Evolutionary conservation across 2,329 filamentous ascomycete genomes (phyloP), one percentile per base, ranked within the genome.

Genomic region (Zasmidium citrigriseum): DNA sequence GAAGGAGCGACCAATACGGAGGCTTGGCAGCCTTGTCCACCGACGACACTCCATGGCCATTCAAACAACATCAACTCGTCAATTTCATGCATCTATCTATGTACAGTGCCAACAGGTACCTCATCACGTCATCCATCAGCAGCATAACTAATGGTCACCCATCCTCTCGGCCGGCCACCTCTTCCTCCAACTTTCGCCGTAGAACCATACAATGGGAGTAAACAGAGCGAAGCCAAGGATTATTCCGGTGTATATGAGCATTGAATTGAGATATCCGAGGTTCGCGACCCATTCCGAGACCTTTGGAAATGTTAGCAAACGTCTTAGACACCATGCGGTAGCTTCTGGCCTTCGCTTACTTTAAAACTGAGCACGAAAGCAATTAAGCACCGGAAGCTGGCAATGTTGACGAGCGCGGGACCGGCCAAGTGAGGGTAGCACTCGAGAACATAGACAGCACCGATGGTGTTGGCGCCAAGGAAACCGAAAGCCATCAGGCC

Each of bases 381-480:
- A 21, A 72, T 63, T 48, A 72, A 50, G 57, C 68, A 70, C 10
- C 69, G 55, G 59, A 70, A 72, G 18, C 62, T 67, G 11, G 69
- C 67, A 45, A 72, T 68, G 55, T 72, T 72, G 58, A 71, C 69
- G 5, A 72, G 59, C 7, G 67, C 65, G 4, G 69, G 69, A 9
- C 69, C 69, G 7, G 69, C 69, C 55, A 70, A 62, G 48, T 71
- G 68, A 18, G 69, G 68, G 53, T 72, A 72, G 59, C 62, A 66
- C 55, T 72, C 69, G 1, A 72, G 60, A 11, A 71, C 65, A 49
- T 70, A 72, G n/a, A 72, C 69, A 2, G 68, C 64, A 12, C 67
- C 64, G 38, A 72, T 64, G 5, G 69, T 71, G 38, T 70, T 72
- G 4, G 67, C 66, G 10, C 66, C 65, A 1, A 72, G 62, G 58